These are phyloP conservation scores for Dipodascus geniculatus DNA, from an alignment of 805 yeast species.

Conservation along the genomic window DNA sequence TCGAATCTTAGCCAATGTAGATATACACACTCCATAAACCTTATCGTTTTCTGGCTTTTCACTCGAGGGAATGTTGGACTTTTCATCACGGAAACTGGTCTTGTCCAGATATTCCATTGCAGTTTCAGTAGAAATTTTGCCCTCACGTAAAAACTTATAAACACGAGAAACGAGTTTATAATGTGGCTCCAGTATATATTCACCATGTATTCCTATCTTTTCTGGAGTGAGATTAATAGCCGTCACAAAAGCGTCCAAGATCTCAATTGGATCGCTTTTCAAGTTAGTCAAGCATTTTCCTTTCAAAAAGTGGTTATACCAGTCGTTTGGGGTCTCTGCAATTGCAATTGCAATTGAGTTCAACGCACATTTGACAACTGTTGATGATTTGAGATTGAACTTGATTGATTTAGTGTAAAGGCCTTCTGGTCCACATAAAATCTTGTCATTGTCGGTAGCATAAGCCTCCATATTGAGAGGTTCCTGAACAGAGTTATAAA, in stretches of 20 bases:
- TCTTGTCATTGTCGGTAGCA: conserved; percentile 38
- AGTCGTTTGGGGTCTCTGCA: conserved; percentile 33
- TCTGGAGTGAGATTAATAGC: conserved; percentile 16
- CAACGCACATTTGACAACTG: conserved; percentile 6
- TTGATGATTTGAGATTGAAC: neutral
- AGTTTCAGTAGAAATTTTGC: conserved; percentile 23
- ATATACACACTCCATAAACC: conserved; percentile 29
- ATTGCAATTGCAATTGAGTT: conserved; percentile 36
- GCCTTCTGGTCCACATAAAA: conserved; percentile 21
- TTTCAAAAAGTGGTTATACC: conserved; percentile 49
- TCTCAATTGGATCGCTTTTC: conserved; percentile 22
- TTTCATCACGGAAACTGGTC: conserved; percentile 25
- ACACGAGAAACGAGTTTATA: conserved; percentile 47
- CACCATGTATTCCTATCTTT: conserved; percentile 24
- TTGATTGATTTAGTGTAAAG: conserved; percentile 10
- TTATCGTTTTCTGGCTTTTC: neutral
- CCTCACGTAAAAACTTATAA: conserved; percentile 41
- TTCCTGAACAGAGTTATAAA: conserved; percentile 29
- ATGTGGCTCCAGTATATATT: conserved; percentile 66
- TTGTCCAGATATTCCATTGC: conserved; percentile 32
- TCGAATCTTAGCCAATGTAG: conserved; percentile 36
- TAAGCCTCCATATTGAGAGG: conserved; percentile 37
- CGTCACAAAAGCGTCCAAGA: conserved; percentile 32
- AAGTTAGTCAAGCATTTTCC: conserved; percentile 50
- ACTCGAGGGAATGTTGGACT: conserved; percentile 11